Base-by-base conservation (phyloP, 129 eudicot genomes). In the Deinandra increscens region DNA sequence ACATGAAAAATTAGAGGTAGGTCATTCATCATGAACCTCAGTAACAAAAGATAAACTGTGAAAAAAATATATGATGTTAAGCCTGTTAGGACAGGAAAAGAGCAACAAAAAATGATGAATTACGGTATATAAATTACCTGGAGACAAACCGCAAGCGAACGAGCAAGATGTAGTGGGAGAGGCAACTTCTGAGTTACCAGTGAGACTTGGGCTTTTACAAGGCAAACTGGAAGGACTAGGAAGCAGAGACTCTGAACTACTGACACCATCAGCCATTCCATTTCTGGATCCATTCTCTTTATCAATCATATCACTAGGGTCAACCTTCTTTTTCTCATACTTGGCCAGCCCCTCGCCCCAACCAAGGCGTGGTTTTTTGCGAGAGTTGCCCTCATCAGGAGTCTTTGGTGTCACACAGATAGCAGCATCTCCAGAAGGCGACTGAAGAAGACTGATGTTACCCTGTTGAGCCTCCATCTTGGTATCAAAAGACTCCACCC, bases 311-410 rank as follows among this genome's bases (percentile, higher is more conserved):
- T 89, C 97, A 60, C 81, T 86, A 37, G 93, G 87, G 64, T 82
- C 91, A 80, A 85, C 96, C 77, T 80, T 84, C 84, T 94, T 90
- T 76, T 90, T 90, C 85, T 94, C 99, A 85, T 83, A 94, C 77
- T 94, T 94, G 6, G 97, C 97, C 60, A 94, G 81, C 49, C 99
- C 99, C 76, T 90, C 96, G 12, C 99, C 99, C 99, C 99, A 94
- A 53, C 97, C 96, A 68, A 94, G 94, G 14, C 99, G 94, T 0
- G 91, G 91, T 75, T 94, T 94, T 81, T 94, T 94, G 70, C 87
- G 79, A 9, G 94, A 87, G 61, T 50, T 46, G 5, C 69, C 81
- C 13, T 94, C 99, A 65, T 90, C 99, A 23, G 79, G 69, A 15
- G 81, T 81, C 43, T 64, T 72, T 12, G 90, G 81, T 42, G 81